Conservation (phyloP, 2,329 filamentous ascomycete species). For the Botrytis hyacinthi region DNA sequence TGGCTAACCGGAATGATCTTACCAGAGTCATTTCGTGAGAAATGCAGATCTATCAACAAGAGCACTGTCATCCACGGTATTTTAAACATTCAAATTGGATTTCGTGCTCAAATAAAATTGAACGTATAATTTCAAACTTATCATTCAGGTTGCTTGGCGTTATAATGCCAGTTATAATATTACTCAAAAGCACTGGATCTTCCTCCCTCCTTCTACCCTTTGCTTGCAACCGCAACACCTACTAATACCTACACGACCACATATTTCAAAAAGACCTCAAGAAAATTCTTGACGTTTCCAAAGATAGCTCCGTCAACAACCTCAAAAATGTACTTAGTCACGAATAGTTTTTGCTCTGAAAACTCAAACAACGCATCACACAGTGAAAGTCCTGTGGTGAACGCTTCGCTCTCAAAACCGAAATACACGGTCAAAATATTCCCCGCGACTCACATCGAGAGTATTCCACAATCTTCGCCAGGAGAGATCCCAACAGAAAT, state of each 20-base stretch:
- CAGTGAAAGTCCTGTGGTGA: rapidly evolving
- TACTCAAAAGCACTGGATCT: not conserved
- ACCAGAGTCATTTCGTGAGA: not conserved
- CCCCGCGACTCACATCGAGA: not conserved
- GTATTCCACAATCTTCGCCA: not conserved
- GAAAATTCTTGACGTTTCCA: not conserved
- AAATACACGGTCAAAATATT: not conserved
- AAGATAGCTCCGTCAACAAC: not conserved
- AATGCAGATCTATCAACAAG: not conserved
- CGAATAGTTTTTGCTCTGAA: not conserved
- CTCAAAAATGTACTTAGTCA: not conserved
- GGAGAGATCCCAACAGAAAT: not conserved
- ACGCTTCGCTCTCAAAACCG: not conserved
- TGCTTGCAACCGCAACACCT: too few relatives aligned
- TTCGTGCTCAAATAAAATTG: not conserved
- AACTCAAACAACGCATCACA: not conserved
- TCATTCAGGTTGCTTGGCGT: not conserved
- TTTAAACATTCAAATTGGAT: not conserved
- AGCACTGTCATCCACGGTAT: too few relatives aligned
- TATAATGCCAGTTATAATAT: not conserved
- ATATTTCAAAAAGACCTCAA: not conserved
- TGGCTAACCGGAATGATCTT: not conserved
- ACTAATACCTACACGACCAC: not conserved
- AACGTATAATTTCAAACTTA: too few relatives aligned
- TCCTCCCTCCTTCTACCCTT: not conserved